These are phyloP conservation scores for Mucuna pruriens DNA, from an alignment of 306 rosid genomes.

Conservation along the genomic window DNA sequence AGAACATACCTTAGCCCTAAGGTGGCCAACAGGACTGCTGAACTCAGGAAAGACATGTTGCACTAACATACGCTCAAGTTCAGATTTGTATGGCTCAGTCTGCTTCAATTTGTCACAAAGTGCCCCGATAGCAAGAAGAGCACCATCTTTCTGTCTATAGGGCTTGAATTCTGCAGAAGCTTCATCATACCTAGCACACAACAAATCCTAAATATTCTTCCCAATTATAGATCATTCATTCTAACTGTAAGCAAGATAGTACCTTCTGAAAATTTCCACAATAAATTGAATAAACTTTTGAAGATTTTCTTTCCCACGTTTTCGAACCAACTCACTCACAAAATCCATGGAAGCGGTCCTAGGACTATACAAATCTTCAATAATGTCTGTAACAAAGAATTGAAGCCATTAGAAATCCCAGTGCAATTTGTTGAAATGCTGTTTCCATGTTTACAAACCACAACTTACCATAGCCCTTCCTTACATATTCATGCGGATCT, in stretches of 20 bases:
- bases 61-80: slow-evolving; percentile 94
- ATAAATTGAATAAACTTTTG: slow-evolving; percentile 86
- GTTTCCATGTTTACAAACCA: slow-evolving; percentile 13
- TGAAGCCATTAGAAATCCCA: slow-evolving; percentile 37
- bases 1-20: slow-evolving; percentile 84
- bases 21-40: slow-evolving; percentile 93
- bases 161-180: slow-evolving; percentile 75
- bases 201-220: slow-evolving; percentile 14
- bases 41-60: slow-evolving; percentile 98
- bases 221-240: slow-evolving; percentile 16
- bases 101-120: slow-evolving; percentile 97
- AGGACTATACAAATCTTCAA: slow-evolving; percentile 96
- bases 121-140: slow-evolving; percentile 97
- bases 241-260: slow-evolving; percentile 1
- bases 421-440: background rate
- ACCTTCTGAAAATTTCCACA: slow-evolving; percentile 86
- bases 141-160: slow-evolving; percentile 95
- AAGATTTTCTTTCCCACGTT: slow-evolving; percentile 96
- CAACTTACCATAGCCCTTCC: slow-evolving; percentile 95
- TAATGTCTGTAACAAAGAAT: slow-evolving; percentile 67
- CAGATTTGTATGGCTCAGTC: slow-evolving; percentile 93
- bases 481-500: slow-evolving; percentile 96
- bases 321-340: slow-evolving; percentile 93
- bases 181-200: slow-evolving; percentile 76
- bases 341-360: slow-evolving; percentile 98